phyloP scores from a whole-genome alignment of 2,329 filamentous ascomycete species.

The Hypoxylon sp. region DNA sequence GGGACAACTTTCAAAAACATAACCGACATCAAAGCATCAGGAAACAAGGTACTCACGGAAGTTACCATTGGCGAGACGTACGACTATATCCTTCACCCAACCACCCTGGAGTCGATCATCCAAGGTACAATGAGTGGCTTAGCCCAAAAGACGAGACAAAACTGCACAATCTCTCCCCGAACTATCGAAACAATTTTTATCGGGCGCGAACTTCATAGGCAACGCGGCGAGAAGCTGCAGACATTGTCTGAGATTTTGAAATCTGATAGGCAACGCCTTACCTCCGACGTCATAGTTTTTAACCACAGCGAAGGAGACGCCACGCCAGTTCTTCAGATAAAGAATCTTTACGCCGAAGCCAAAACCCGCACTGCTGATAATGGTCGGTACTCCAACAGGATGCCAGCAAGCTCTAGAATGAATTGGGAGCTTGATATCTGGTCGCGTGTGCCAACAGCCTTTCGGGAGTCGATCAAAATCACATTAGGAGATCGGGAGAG shows the following conservation, averaged over 20 bases:
- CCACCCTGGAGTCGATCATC: neutral
- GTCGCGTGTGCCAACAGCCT: neutral
- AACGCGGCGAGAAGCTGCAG: neutral
- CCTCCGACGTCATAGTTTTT: neutral
- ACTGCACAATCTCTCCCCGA: neutral
- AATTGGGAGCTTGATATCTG: slow-evolving; percentile 1
- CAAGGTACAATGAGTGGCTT: neutral
- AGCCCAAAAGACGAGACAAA: neutral
- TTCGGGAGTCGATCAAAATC: neutral
- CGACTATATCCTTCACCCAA: neutral
- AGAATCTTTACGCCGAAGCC: neutral
- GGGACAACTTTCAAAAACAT: neutral
- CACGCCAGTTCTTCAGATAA: neutral
- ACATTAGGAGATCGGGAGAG: neutral
- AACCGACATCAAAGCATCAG: neutral
- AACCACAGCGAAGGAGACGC: neutral
- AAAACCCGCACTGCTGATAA: neutral
- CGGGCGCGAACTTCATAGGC: neutral
- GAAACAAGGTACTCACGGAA: neutral
- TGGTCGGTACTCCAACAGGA: neutral
- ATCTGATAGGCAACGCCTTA: neutral
- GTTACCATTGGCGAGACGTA: neutral
- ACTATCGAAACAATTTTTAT: neutral
- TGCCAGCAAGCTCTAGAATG: neutral
- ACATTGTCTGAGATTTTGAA: neutral